Conservation (phyloP, 768 basidiomycete species). For the Boletus eberwhitei region DNA sequence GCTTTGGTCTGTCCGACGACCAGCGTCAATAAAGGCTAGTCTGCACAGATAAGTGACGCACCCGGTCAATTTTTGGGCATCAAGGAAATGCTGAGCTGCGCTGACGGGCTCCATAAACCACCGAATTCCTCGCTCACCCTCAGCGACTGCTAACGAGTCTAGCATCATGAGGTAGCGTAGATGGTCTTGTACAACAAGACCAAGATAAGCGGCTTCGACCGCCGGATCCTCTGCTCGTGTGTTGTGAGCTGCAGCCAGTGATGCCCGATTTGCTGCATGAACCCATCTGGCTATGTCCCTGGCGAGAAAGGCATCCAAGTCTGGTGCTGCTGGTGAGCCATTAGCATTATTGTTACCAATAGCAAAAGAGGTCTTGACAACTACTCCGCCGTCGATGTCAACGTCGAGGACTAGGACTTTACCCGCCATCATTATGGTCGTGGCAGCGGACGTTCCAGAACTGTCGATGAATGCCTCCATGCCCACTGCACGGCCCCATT, state of each 20-base stretch:
- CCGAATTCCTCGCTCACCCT: constrained; percentile 58
- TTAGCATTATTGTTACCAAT: constrained; percentile 44
- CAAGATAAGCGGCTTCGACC: constrained; percentile 48
- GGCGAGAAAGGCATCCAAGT: constrained; percentile 61
- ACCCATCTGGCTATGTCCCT: constrained; percentile 56
- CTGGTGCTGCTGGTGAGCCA: constrained; percentile 40
- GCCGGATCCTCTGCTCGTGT: constrained; percentile 47
- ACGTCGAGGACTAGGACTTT: constrained; percentile 81
- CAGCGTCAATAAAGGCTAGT: neutral
- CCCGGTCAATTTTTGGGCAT: constrained; percentile 17
- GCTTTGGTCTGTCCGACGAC: constrained; percentile 35
- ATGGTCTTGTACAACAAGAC: constrained; percentile 48
- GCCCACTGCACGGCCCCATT: constrained; percentile 61
- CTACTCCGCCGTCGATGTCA: constrained; percentile 49
- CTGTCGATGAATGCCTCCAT: constrained; percentile 76
- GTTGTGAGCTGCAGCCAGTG: constrained; percentile 11
- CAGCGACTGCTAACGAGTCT: constrained; percentile 56
- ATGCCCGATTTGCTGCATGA: constrained; percentile 38
- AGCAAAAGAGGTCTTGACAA: constrained; percentile 74
- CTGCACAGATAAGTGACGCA: constrained; percentile 7
- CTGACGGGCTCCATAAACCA: constrained; percentile 62
- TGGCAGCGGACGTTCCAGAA: constrained; percentile 37
- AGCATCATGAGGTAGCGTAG: constrained; percentile 69
- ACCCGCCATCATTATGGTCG: constrained; percentile 65
- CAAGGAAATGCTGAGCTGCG: constrained; percentile 18